Base-by-base conservation (phyloP, 73 alveolate species). In the Loxodes magnus region DNA sequence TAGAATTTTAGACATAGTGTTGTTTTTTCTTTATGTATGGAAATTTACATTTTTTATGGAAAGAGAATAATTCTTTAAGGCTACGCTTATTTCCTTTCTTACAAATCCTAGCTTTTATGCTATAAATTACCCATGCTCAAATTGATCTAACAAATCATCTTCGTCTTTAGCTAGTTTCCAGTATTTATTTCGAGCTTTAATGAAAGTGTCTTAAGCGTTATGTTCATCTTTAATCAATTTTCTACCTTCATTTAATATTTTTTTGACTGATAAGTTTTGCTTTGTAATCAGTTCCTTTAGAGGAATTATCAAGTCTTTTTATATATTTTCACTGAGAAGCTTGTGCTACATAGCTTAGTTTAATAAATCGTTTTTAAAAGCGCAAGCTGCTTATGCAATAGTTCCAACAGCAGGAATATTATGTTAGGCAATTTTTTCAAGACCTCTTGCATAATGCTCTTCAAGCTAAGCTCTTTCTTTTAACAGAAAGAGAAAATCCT, bases 321-420 rank as follows among this genome's bases (percentile, higher is more conserved):
- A 0, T n/a, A 46, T n/a, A 24, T 46, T 46, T 2, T 46, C 59
- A 1, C 22, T 25, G 17, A 10, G 27, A 9, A 23, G n/a, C 17
- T 24, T 16, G 5, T n/a, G 7, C 2, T 46, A 23, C 0, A 15
- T 10, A 21, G 39, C 15, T 16, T 19, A 9, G 10, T 46, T 46
- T 17, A 17, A 10, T n/a, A 9, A 10, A 22, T 46, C 59, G 0
- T 19, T 20, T 24, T 46, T 46, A n/a, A 46, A 7, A 0, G 59
- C 50, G 22, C n/a, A 20, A 5, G n/a, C 7, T 2, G 59, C 59
- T 5, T 46, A 20, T 0, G 15, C n/a, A n/a, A 24, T 10, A 7
- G 59, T 12, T 12, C 59, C 59, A 46, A 19, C 21, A 0, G 27
- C 43, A n/a, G 20, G 46, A 24, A 46, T 25, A 12, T 9, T 37